A percentile compares a stretch with the other conserved stretches of the same genome.
phyloP scores from a whole-genome alignment of 1,284 basidiomycete genomes.

The Ustilago trichophora region DNA sequence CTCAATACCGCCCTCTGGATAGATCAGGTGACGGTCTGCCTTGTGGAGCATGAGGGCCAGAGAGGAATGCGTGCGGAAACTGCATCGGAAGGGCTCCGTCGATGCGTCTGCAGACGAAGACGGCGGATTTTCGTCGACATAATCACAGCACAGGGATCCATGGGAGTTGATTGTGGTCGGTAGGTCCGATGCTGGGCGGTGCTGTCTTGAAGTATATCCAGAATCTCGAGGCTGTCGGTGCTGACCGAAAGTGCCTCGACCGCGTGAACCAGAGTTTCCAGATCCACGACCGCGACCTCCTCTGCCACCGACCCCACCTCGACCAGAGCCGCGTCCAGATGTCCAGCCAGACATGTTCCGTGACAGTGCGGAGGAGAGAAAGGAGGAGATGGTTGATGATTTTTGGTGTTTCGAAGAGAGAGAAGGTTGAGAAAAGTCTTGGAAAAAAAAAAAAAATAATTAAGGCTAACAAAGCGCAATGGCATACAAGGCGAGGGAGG shows the following conservation, averaged over 20 bases:
- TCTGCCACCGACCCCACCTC: slow-evolving; percentile 4
- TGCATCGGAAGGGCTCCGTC: slow-evolving; percentile 20
- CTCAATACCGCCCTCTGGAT: slow-evolving; percentile 58
- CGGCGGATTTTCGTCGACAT: slow-evolving; percentile 34
- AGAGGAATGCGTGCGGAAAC: slow-evolving; percentile 33
- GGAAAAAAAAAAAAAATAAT: not conserved
- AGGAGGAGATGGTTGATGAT: too few species aligned
- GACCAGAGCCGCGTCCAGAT: slow-evolving; percentile 7
- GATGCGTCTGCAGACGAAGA: slow-evolving; percentile 15
- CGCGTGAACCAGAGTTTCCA: slow-evolving; percentile 1
- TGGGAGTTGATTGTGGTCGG: not conserved
- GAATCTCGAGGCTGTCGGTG: slow-evolving; percentile 39
- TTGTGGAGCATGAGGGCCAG: slow-evolving; percentile 58
- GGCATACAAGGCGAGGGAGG: too few species aligned
- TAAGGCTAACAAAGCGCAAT: not conserved
- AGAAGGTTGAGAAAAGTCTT: not conserved
- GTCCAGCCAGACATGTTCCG: slow-evolving; percentile 13
- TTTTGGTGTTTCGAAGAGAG: too few species aligned
- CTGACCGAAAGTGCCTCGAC: slow-evolving; percentile 22
- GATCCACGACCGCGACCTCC: slow-evolving; percentile 12
- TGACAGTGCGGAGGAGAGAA: too few species aligned
- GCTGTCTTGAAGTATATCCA: slow-evolving; percentile 19
- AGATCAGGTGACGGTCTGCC: slow-evolving; percentile 62
- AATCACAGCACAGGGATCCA: slow-evolving; percentile 33
- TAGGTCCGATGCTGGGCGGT: not conserved